These are phyloP conservation scores for Pichia nakasei DNA, from an alignment of 805 yeast genomes.

Conservation along the genomic window DNA sequence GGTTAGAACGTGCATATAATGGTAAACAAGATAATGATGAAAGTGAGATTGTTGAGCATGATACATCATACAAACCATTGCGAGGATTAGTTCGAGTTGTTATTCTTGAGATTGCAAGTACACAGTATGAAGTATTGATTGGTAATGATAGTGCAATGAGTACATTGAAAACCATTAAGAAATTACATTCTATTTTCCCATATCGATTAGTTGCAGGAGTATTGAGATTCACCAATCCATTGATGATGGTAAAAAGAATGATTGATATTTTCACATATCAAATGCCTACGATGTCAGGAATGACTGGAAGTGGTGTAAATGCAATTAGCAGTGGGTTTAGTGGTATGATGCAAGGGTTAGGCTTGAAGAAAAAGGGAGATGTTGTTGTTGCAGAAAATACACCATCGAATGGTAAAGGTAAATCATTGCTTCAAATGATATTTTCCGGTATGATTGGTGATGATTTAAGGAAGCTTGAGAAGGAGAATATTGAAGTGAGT, in stretches of 20 bases:
- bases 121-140: slow-evolving; percentile 69
- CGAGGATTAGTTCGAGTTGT: slow-evolving; percentile 72
- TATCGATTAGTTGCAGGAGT: slow-evolving; percentile 70
- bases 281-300: slow-evolving; percentile 43
- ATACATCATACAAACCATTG: slow-evolving; percentile 37
- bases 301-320: slow-evolving; percentile 8
- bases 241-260: slow-evolving; percentile 68
- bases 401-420: slow-evolving; percentile 12
- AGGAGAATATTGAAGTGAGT: slow-evolving; percentile 25
- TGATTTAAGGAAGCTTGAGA: slow-evolving; percentile 57
- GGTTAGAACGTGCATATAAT: slow-evolving; percentile 3
- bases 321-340: slow-evolving; percentile 7
- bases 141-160: slow-evolving; percentile 79
- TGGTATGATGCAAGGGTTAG: slow-evolving; percentile 9
- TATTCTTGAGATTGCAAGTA: slow-evolving; percentile 74
- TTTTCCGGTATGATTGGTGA: slow-evolving; percentile 68
- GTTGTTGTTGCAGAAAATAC: background rate
- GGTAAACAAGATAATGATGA: slow-evolving; percentile 30
- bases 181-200: slow-evolving; percentile 73
- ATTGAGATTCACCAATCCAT: slow-evolving; percentile 77
- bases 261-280: slow-evolving; percentile 79
- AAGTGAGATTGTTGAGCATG: slow-evolving; percentile 23
- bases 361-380: slow-evolving; percentile 1
- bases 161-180: slow-evolving; percentile 57
- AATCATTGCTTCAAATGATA: slow-evolving; percentile 63